A percentile compares a stretch with the other conserved stretches of the same genome.
phyloP scores from a whole-genome alignment of 176 grass and related monocot genomes.

The Cocos nucifera region DNA sequence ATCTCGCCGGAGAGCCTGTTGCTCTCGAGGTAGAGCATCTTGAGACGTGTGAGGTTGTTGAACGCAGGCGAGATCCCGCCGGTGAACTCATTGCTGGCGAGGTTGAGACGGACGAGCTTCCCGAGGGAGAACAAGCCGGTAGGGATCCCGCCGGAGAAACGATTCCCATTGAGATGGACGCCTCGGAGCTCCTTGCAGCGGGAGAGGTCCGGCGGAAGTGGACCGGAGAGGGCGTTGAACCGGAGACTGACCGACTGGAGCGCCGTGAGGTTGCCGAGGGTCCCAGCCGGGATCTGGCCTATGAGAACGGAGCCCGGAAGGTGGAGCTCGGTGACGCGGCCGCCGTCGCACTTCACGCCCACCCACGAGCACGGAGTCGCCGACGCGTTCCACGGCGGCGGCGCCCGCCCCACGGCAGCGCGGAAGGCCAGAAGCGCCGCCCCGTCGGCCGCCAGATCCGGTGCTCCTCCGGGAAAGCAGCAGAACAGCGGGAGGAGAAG shows the following conservation, averaged over 20 bases:
- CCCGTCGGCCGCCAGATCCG: background rate
- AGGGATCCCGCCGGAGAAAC: constrained; percentile 9
- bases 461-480: background rate
- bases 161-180: constrained; percentile 4
- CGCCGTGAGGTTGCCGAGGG: constrained; percentile 12
- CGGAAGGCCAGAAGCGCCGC: constrained; percentile 9
- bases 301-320: background rate
- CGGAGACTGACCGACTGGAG: constrained; percentile 12
- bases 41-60: constrained; percentile 34
- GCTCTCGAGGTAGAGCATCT: constrained; percentile 37
- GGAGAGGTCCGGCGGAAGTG: constrained; percentile 5
- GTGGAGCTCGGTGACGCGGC: constrained; percentile 7
- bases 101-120: constrained; percentile 9
- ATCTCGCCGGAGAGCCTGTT: constrained; percentile 51
- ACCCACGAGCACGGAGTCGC: constrained; percentile 1
- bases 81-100: constrained; percentile 8
- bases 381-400: background rate
- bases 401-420: background rate
- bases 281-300: constrained; percentile 4
- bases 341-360: background rate
- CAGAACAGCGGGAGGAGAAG: background rate
- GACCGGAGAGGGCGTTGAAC: constrained; percentile 13
- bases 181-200: background rate
- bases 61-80: constrained; percentile 20
- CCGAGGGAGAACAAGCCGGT: background rate